Evolutionary conservation across 1,284 basidiomycete species (phyloP).

Genomic region (Takashimella tepidaria): DNA sequence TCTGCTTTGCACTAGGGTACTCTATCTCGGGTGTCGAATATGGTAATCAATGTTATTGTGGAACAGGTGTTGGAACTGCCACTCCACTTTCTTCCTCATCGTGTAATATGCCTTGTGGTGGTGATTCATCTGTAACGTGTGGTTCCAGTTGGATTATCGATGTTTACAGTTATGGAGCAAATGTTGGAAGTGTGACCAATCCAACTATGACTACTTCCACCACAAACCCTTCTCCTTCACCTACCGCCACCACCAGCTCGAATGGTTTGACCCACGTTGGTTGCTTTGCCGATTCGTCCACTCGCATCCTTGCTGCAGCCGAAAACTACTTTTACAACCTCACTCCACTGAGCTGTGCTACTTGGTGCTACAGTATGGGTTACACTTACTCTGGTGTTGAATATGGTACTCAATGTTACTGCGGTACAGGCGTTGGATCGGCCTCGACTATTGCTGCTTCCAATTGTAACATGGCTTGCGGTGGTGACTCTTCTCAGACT

Average conservation of each 20-base stretch:
- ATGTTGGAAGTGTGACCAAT: not conserved
- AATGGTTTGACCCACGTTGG: not conserved
- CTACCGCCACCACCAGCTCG: not conserved
- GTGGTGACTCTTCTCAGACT: slow-evolving; percentile 10
- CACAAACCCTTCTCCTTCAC: slow-evolving; percentile 7
- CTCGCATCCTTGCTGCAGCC: slow-evolving; percentile 10
- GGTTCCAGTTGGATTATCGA: slow-evolving; percentile 25
- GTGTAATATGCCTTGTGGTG: slow-evolving; percentile 31
- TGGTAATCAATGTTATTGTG: slow-evolving; percentile 21
- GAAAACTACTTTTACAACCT: slow-evolving; percentile 7
- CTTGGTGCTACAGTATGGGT: slow-evolving; percentile 14
- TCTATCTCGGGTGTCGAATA: slow-evolving; percentile 23
- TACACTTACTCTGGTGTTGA: slow-evolving; percentile 23
- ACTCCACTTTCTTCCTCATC: slow-evolving; percentile 1
- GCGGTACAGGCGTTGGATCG: slow-evolving; percentile 7
- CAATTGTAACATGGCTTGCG: slow-evolving; percentile 13
- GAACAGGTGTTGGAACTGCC: slow-evolving; percentile 1
- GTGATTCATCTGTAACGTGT: slow-evolving; percentile 21
- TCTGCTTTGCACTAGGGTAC: slow-evolving; percentile 17
- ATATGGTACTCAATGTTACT: slow-evolving; percentile 20
- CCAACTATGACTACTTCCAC: slow-evolving; percentile 4
- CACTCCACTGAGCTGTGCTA: slow-evolving; percentile 16
- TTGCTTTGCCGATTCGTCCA: slow-evolving; percentile 1
- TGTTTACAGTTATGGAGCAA: slow-evolving; percentile 17
- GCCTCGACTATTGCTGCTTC: not conserved